Evolutionary conservation across 129 eudicot species (phyloP).

Genomic region (Saussurea involucrata): DNA sequence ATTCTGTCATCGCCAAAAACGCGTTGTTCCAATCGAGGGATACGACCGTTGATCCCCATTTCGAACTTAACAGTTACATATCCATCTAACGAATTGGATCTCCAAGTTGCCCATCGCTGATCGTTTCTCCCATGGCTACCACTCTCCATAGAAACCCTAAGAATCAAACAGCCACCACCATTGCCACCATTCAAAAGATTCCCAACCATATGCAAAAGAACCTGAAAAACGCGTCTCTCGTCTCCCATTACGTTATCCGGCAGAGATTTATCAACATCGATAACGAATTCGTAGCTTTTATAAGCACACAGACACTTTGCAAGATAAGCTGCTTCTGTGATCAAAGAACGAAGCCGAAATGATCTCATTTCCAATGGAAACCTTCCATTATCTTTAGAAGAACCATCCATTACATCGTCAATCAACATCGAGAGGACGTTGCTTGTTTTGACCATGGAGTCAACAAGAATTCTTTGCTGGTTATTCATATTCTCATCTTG

Average conservation of each 20-base stretch:
- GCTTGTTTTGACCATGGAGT: slow-evolving; percentile 54
- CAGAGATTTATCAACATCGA: slow-evolving; percentile 52
- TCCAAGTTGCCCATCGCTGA: slow-evolving; percentile 57
- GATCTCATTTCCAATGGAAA: slow-evolving; percentile 52
- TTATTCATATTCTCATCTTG: slow-evolving; percentile 40
- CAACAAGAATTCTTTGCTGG: slow-evolving; percentile 41
- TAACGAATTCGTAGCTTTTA: slow-evolving; percentile 39
- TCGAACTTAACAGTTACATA: slow-evolving; percentile 42
- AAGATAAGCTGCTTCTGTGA: slow-evolving; percentile 55
- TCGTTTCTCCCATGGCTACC: slow-evolving; percentile 54
- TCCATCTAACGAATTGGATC: slow-evolving; percentile 49
- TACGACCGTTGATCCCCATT: slow-evolving; percentile 31
- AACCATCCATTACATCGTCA: slow-evolving; percentile 56
- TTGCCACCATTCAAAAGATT: slow-evolving; percentile 42
- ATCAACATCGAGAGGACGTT: slow-evolving; percentile 53
- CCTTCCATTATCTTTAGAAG: slow-evolving; percentile 46
- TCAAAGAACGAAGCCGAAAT: slow-evolving; percentile 50
- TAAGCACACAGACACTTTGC: slow-evolving; percentile 53
- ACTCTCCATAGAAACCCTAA: slow-evolving; percentile 38
- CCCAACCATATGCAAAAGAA: slow-evolving; percentile 70
- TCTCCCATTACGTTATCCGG: slow-evolving; percentile 72
- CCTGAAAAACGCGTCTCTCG: slow-evolving; percentile 67
- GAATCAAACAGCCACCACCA: slow-evolving; percentile 42
- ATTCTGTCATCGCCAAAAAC: slow-evolving; percentile 27
- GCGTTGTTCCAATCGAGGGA: slow-evolving; percentile 12